A percentile compares a stretch with the other conserved stretches of the same genome.
These are phyloP conservation scores for Botrytis fragariae DNA, from an alignment of 2,329 filamentous ascomycete genomes.

Conservation along the genomic window DNA sequence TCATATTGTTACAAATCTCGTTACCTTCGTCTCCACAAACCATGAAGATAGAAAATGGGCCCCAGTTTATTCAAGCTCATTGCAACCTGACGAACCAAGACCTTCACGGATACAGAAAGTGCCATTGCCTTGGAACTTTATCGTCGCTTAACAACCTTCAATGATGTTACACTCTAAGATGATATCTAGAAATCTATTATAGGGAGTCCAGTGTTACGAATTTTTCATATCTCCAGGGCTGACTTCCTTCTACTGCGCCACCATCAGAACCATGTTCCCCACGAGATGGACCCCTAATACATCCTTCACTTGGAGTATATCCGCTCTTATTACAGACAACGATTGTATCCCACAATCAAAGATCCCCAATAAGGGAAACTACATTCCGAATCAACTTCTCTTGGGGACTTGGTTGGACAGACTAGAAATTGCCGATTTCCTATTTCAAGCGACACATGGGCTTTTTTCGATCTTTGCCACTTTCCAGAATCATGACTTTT, in stretches of 20 bases:
- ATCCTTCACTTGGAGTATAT: background rate
- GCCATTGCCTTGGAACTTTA: background rate
- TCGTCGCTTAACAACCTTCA: background rate
- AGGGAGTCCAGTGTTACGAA: background rate
- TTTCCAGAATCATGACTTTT: background rate
- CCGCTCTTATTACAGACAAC: background rate
- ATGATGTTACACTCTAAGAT: background rate
- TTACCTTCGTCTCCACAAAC: background rate
- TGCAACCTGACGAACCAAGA: background rate
- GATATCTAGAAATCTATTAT: background rate
- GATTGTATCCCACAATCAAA: background rate
- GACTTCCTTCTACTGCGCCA: conserved; percentile 11
- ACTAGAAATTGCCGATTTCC: too few species aligned
- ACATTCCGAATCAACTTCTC: background rate
- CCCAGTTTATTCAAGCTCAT: background rate
- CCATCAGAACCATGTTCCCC: background rate
- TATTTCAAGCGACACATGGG: background rate
- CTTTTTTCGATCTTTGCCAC: background rate
- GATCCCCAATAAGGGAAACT: background rate
- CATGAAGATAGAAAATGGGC: background rate
- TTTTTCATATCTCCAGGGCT: background rate
- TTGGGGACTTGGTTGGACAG: background rate
- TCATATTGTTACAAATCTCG: background rate
- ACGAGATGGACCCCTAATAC: background rate
- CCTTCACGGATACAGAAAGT: background rate